A percentile compares a stretch with the other conserved stretches of the same genome.
Evolutionary conservation across 208 protist genomes (phyloP).

Genomic region (Polymyxa betae): DNA sequence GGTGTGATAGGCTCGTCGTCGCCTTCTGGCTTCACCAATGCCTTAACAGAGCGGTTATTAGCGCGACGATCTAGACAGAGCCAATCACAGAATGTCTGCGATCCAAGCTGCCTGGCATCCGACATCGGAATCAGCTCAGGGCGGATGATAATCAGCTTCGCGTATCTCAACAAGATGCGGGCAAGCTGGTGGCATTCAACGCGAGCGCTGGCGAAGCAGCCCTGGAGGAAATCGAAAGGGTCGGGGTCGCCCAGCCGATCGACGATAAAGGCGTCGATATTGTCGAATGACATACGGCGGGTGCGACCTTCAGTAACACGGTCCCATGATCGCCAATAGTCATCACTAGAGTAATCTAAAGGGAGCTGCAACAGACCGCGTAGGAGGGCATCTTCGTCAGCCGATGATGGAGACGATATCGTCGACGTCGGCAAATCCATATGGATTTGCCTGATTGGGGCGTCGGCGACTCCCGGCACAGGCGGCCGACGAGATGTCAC

Average conservation of each 20-base stretch:
- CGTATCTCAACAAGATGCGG: neutral
- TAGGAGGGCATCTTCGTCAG: too few species aligned
- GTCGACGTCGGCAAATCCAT: too few species aligned
- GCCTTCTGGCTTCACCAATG: neutral
- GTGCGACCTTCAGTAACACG: neutral
- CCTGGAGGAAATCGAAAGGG: neutral
- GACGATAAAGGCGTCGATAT: neutral
- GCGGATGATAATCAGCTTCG: neutral
- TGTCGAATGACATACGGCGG: neutral
- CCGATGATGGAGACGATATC: too few species aligned
- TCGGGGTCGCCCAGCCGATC: neutral
- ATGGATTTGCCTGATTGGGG: too few species aligned
- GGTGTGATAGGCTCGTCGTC: neutral
- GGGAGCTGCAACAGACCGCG: too few species aligned
- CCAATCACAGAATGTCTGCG: neutral
- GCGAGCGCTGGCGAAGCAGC: neutral
- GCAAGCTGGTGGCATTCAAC: neutral
- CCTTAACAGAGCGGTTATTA: neutral
- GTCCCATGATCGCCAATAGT: neutral
- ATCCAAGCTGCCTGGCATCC: neutral
- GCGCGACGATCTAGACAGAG: neutral
- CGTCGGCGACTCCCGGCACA: too few species aligned
- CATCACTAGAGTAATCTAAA: too few species aligned
- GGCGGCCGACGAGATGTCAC: too few species aligned
- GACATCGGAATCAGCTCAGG: neutral